Percentiles rank a stretch among this genome's conserved stretches.
These are phyloP conservation scores for Chytriomyces sp. DNA, from an alignment of 192 early-diverging fungal genomes.

Conservation along the genomic window DNA sequence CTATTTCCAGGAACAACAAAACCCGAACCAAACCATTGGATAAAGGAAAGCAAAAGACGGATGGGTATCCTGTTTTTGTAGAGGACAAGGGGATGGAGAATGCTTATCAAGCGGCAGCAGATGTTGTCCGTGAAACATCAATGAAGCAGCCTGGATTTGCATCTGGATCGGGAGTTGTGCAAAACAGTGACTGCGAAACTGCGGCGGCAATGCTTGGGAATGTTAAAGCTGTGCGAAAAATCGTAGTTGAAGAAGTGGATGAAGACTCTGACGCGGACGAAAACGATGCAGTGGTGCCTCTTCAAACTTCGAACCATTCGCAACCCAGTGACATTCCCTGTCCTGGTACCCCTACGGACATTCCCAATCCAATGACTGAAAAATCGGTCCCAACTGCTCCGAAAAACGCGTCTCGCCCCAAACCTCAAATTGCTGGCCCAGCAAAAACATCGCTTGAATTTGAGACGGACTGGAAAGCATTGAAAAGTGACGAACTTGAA, in stretches of 20 bases:
- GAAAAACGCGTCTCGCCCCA: not conserved
- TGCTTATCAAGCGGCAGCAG: not conserved
- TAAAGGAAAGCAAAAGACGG: not conserved
- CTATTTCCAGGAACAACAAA: not conserved
- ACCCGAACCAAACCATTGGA: not conserved
- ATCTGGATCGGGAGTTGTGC: not conserved
- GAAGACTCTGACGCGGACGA: conserved; percentile 16
- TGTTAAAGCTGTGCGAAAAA: not conserved
- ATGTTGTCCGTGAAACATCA: not conserved
- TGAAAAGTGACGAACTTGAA: not conserved
- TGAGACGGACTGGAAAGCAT: conserved; percentile 20
- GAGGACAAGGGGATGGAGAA: not conserved
- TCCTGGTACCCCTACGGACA: not conserved
- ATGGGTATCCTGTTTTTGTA: not conserved
- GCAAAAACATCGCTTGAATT: conserved; percentile 18
- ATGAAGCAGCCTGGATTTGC: conserved; percentile 21
- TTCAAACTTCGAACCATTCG: not conserved
- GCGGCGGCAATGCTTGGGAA: no score
- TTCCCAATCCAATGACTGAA: not conserved
- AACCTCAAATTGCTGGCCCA: not conserved
- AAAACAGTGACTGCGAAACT: not conserved
- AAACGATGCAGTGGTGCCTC: not conserved
- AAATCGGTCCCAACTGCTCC: no score
- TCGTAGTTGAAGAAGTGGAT: conserved; percentile 35
- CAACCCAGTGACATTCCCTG: no score